Evolutionary conservation across 148 eudicot genomes (phyloP).

Genomic region (Dysphania ambrosioides): DNA sequence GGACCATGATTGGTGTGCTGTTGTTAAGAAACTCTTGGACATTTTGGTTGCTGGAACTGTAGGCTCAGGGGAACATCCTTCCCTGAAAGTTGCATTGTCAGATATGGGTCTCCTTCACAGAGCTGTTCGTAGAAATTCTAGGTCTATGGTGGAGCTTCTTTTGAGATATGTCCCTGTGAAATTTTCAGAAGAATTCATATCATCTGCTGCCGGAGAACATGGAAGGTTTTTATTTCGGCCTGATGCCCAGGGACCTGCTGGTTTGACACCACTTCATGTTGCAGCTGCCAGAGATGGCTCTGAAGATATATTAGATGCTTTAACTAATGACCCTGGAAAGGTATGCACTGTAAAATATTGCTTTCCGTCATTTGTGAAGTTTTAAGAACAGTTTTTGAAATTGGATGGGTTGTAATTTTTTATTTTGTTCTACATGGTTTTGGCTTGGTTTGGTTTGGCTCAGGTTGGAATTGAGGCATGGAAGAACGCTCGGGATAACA

Average conservation of each 20-base stretch:
- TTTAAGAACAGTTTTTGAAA: neutral
- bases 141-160: slow-evolving; percentile 61
- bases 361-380: neutral
- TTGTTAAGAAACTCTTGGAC: slow-evolving; percentile 62
- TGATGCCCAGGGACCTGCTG: slow-evolving; percentile 72
- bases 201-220: slow-evolving; percentile 14
- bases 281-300: slow-evolving; percentile 71
- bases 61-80: slow-evolving; percentile 46
- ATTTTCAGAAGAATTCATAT: slow-evolving; percentile 20
- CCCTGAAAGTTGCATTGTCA: slow-evolving; percentile 41
- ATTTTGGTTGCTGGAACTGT: slow-evolving; percentile 49
- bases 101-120: slow-evolving; percentile 71
- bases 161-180: slow-evolving; percentile 39
- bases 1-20: slow-evolving; percentile 87
- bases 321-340: slow-evolving; percentile 77
- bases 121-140: slow-evolving; percentile 67
- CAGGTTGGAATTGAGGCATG: slow-evolving; percentile 82
- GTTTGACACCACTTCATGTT: slow-evolving; percentile 85
- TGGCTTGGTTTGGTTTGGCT: slow-evolving; percentile 6
- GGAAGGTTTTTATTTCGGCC: slow-evolving; percentile 52
- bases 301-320: slow-evolving; percentile 68
- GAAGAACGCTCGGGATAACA: slow-evolving; percentile 58
- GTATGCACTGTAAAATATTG: slow-evolving; percentile 26
- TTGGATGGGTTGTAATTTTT: neutral
- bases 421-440: neutral